Base-by-base conservation (phyloP, 495 filamentous ascomycete genomes). In the Evernia prunastri region DNA sequence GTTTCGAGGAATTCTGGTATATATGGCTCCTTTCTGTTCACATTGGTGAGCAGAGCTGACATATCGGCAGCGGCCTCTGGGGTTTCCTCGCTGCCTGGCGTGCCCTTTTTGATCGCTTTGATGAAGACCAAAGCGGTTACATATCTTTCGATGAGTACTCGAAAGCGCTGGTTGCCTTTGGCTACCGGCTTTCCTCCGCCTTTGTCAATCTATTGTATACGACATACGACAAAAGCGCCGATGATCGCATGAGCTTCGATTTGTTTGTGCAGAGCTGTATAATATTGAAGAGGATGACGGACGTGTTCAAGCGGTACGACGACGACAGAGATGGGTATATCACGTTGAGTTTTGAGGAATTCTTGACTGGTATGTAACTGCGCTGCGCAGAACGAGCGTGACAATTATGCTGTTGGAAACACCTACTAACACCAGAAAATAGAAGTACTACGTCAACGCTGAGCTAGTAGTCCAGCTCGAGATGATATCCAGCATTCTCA, bases 261-360 rank as follows among this genome's bases (percentile, higher is more conserved):
- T 77, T 98, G 57, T 98, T 97, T 74, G 94, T 98, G 67, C 94
- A 98, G 80, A 91, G 90, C 36, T 97, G 94, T 73, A 98, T 98
- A 71, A 88, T 84, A 71, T 79, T 98, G 69, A 95, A 96, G 83
- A 82, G 95, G 64, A 97, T 98, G 93, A 98, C 94, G 66, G 94
- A 98, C 74, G 93, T 97, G 25, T 98, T 98, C 74, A 98, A 98
- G 85, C 91, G 89, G 72, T 98, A 97, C 76, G 94, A 98, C 67
- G 89, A 96, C 64, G 94, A 98, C 76, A 84, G 94, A 37, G 94
- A 97, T 77, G 94, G 94, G 39, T 95, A 87, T 71, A 90, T 92
- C 60, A 91, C 88, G 10, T 72, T 92, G 59, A 90, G 87, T 70
- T 92, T 92, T 71, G 88, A 91, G 76, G 86, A 90, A 66, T 90